Base-by-base conservation (phyloP, 2,329 filamentous ascomycete genomes). In the Cladosporium oxysporum region DNA sequence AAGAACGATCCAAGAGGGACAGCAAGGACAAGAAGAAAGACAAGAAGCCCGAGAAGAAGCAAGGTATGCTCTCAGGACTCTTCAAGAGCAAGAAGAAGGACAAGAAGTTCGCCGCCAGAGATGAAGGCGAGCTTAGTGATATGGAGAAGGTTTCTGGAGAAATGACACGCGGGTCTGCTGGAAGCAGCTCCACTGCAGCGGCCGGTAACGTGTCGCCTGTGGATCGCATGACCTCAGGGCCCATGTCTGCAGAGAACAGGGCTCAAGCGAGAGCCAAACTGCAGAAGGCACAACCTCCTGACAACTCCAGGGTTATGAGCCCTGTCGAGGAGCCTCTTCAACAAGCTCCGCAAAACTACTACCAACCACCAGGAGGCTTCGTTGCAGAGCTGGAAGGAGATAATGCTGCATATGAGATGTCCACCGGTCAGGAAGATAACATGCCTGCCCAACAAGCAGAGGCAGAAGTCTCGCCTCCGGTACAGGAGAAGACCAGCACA, bases 21-120 rank as follows among this genome's bases (percentile, higher is more conserved):
- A 91, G 91, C 77, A 90, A 94, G 58, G 90, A 91, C 70, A 91
- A 90, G 78, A 91, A 88, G 76, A 89, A 71, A 57, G 90, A 92
- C 77, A 90, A 95, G 60, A 90, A 91, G 71, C 91, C 91, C 79
- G 91, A 89, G 76, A 89, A 87, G 77, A 90, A 90, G 80, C 90
- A 92, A 75, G 87, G 88, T 58, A 91, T 91, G 86, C 85, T 92
- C 57, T 90, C 88, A 72, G 89, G 88, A 5, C 78, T 89, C 7
- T 89, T 89, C 79, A 89, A 89, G 72, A 82, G 86, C 78, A 89
- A 88, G 71, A 82, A 87, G 66, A 89, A 88, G 72, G 87, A 88
- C 66, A 88, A 87, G 77, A 87, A 86, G 71, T 74, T 74, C 62
- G 85, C 83, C 12, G 35, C 16, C 61, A 63, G 61, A 41, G 83